A percentile compares a stretch with the other conserved stretches of the same genome.
phyloP scores from a whole-genome alignment of 2,329 filamentous ascomycete species.

The Curvularia spicifera region DNA sequence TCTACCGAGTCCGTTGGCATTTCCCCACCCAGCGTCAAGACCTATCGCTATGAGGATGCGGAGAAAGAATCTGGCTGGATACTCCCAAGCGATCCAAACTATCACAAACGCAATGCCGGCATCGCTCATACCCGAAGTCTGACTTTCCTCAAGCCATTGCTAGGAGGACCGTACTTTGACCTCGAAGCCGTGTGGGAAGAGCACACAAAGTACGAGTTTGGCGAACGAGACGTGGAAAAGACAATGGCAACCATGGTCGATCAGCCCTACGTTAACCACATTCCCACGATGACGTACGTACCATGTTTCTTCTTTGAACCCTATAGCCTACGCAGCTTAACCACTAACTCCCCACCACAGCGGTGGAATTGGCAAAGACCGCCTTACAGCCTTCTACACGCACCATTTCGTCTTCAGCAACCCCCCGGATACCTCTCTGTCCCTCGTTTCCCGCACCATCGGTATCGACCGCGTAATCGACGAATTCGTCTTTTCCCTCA shows the following conservation, averaged over 20 bases:
- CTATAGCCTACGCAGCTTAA: background rate
- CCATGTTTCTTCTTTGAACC: background rate
- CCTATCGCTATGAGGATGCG: conserved; percentile 35
- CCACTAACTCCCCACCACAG: conserved; percentile 5
- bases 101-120: conserved; percentile 60
- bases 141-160: conserved; percentile 67
- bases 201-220: conserved; percentile 75
- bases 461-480: conserved; percentile 70
- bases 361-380: conserved; percentile 71
- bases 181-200: conserved; percentile 81
- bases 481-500: conserved; percentile 47
- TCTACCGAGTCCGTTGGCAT: conserved; percentile 21
- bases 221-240: conserved; percentile 68
- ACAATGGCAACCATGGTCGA: conserved; percentile 85
- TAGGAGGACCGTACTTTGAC: conserved; percentile 72
- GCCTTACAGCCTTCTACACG: conserved; percentile 71
- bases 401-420: conserved; percentile 79
- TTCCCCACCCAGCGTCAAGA: conserved; percentile 26
- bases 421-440: conserved; percentile 68
- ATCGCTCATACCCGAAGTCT: conserved; percentile 71
- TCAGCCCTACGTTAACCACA: conserved; percentile 79
- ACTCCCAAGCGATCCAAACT: conserved; percentile 37
- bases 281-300: conserved; percentile 65
- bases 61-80: conserved; percentile 35
- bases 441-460: conserved; percentile 73